phyloP scores from a whole-genome alignment of 768 basidiomycete genomes.

The Trametes villosa region DNA sequence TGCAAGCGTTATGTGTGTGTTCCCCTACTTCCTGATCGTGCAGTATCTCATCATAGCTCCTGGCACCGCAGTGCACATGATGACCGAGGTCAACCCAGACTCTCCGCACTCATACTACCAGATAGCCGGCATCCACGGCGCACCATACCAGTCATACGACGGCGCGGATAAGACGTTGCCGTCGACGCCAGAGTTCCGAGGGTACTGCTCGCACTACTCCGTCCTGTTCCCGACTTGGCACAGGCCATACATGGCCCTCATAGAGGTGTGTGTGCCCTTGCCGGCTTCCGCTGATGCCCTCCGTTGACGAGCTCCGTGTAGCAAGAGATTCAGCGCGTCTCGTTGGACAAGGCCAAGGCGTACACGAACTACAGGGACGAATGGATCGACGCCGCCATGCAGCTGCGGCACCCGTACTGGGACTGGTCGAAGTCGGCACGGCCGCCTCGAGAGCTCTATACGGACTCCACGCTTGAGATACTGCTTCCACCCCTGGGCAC shows the following conservation, averaged over 20 bases:
- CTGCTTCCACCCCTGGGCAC: neutral
- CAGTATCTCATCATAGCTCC: too few relatives aligned
- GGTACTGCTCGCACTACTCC: neutral
- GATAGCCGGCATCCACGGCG: neutral
- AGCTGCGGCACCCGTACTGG: conserved; percentile 50
- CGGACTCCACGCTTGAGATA: conserved; percentile 36
- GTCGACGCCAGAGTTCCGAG: neutral
- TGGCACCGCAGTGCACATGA: neutral
- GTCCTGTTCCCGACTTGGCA: neutral
- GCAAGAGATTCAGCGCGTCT: conserved; percentile 51
- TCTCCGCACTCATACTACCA: neutral
- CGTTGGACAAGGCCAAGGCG: conserved; percentile 43
- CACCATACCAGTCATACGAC: neutral
- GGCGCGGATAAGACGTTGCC: neutral
- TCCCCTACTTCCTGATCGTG: neutral
- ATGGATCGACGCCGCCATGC: conserved; percentile 41
- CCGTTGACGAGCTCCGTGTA: conserved; percentile 25
- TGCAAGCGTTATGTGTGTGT: neutral
- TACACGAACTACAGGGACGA: conserved; percentile 34
- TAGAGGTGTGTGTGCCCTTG: conserved; percentile 52
- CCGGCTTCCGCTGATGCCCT: neutral
- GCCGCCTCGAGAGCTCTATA: neutral
- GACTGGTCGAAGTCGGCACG: conserved; percentile 44
- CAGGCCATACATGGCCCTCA: conserved; percentile 37
- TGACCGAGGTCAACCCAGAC: neutral